Percentiles rank a stretch among this genome's conserved stretches.
phyloP scores from a whole-genome alignment of 345 rosid species.

The Salix udensis region DNA sequence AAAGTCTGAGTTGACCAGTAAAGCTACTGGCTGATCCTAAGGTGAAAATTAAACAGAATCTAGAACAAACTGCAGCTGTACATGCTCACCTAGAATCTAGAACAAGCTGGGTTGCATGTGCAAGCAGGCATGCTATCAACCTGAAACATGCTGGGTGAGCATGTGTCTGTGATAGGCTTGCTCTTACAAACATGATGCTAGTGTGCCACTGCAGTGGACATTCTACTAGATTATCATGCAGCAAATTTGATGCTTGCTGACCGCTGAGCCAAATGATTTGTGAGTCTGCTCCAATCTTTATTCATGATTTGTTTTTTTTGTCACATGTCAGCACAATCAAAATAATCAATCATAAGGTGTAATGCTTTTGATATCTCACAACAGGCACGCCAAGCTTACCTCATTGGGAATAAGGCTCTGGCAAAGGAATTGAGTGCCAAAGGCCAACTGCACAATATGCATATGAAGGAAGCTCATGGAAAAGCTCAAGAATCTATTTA shows the following conservation, averaged over 20 bases:
- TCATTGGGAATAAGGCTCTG: conserved; percentile 83
- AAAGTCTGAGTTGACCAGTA: not conserved
- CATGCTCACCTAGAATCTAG: not conserved
- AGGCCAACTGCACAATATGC: conserved; percentile 86
- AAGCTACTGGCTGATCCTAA: not conserved
- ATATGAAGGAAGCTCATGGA: conserved; percentile 95
- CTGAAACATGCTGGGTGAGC: conserved; percentile 4
- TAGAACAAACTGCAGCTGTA: not conserved
- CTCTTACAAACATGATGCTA: not conserved
- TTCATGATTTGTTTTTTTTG: not conserved
- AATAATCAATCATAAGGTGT: not conserved
- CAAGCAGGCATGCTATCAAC: not conserved
- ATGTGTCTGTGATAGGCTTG: not conserved
- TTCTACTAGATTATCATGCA: conserved; percentile 2
- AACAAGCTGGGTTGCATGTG: not conserved
- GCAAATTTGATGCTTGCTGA: not conserved
- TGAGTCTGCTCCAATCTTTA: conserved; percentile 1
- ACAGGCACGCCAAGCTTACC: conserved; percentile 91
- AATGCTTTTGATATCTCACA: conserved; percentile 9
- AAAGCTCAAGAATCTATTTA: conserved; percentile 94
- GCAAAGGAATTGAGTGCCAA: conserved; percentile 91
- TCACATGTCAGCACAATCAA: not conserved
- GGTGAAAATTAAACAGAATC: not conserved
- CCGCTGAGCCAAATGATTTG: not conserved
- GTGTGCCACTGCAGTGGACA: not conserved